Conservation (phyloP, 768 basidiomycete genomes). For the Sporobolomyces phaffii region DNA sequence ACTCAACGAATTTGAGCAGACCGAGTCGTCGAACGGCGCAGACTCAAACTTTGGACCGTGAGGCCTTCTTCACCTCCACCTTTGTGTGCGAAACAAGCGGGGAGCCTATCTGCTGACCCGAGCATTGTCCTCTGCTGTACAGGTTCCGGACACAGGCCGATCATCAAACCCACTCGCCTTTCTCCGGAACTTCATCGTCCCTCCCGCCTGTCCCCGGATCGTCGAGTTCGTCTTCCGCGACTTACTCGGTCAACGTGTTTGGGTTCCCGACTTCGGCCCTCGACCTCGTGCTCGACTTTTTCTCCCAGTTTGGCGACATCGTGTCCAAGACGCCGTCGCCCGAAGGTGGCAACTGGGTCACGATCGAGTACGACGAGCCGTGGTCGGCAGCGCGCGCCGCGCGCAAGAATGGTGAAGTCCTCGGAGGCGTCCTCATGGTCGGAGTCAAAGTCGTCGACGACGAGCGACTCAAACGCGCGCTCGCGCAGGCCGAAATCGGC, state of each 20-base stretch:
- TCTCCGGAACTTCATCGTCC: not conserved
- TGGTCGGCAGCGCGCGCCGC: constrained; percentile 73
- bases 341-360: constrained; percentile 73
- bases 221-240: not conserved
- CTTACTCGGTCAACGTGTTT: constrained; percentile 60
- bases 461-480: constrained; percentile 22
- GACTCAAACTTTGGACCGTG: not conserved
- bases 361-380: constrained; percentile 64
- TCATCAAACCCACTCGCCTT: constrained; percentile 20
- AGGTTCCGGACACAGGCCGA: constrained; percentile 12
- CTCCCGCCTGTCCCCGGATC: not conserved
- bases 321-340: constrained; percentile 63
- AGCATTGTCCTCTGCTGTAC: not conserved
- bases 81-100: no score
- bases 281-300: constrained; percentile 49
- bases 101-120: not conserved
- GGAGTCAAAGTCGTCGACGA: constrained; percentile 56
- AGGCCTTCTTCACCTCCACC: not conserved
- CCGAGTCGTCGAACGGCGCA: not conserved
- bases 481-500: constrained; percentile 7
- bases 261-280: constrained; percentile 82
- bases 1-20: constrained; percentile 33
- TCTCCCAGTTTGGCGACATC: constrained; percentile 55
- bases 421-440: constrained; percentile 65
- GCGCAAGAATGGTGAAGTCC: constrained; percentile 72